A percentile compares a stretch with the other conserved stretches of the same genome.
Evolutionary conservation across 805 yeast genomes (phyloP).

Genomic region (Monosporozyma servazzii): DNA sequence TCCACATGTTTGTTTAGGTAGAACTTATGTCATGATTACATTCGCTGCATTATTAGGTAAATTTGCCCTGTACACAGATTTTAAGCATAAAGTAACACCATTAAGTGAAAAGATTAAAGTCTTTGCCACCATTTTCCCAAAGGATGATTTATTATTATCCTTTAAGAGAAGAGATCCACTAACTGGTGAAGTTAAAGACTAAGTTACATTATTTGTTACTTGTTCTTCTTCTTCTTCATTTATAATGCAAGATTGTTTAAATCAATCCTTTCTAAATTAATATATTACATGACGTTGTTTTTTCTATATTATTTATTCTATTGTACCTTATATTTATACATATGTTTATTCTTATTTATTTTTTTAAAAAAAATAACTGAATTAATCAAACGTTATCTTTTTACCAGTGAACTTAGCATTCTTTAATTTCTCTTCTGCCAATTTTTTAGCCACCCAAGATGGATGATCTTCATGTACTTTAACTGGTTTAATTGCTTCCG

Average conservation of each 20-base stretch:
- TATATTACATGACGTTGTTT: neutral
- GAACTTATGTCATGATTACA: conserved; percentile 83
- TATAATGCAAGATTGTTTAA: neutral
- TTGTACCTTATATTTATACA: neutral
- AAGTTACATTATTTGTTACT: neutral
- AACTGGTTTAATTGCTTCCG: conserved; percentile 4
- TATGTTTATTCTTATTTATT: neutral
- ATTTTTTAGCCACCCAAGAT: conserved; percentile 92
- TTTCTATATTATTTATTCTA: neutral
- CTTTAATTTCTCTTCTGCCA: conserved; percentile 56
- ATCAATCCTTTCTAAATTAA: conserved; percentile 1
- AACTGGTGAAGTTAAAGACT: conserved; percentile 26
- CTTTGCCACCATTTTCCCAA: conserved; percentile 96
- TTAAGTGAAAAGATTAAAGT: conserved; percentile 87
- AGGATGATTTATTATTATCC: conserved; percentile 80
- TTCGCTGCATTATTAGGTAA: conserved; percentile 89
- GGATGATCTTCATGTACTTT: conserved; percentile 50
- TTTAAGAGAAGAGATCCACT: conserved; percentile 58
- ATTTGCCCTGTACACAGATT: conserved; percentile 70
- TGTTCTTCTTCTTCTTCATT: neutral
- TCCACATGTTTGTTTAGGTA: conserved; percentile 93
- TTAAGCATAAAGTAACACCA: conserved; percentile 74
- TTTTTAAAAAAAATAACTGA: no score
- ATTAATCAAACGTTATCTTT: conserved; percentile 63
- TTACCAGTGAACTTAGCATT: conserved; percentile 72